A percentile compares a stretch with the other conserved stretches of the same genome.
phyloP scores from a whole-genome alignment of 2,329 filamentous ascomycete genomes.

The Paraconiothyrium brasiliense region DNA sequence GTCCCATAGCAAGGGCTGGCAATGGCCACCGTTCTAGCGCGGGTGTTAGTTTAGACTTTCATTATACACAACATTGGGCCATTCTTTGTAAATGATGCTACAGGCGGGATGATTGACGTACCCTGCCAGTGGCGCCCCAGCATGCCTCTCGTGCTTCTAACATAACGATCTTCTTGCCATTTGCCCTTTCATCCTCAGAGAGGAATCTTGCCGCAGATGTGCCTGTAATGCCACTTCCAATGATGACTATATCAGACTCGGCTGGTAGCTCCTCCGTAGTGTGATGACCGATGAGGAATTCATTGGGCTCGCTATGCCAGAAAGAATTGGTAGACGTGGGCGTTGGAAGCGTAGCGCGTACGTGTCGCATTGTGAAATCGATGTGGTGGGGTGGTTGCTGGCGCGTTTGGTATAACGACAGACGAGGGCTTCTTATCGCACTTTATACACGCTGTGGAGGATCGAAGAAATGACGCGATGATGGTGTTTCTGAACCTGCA shows the following conservation, averaged over 20 bases:
- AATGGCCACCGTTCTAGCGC: conserved; percentile 67
- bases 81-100: background rate
- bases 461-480: background rate
- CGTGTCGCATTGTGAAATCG: conserved; percentile 40
- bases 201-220: conserved; percentile 74
- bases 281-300: conserved; percentile 71
- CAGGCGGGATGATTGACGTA: conserved; percentile 51
- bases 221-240: conserved; percentile 82
- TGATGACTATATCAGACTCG: conserved; percentile 72
- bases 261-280: conserved; percentile 71
- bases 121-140: conserved; percentile 83
- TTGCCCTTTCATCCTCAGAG: conserved; percentile 53
- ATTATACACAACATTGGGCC: background rate
- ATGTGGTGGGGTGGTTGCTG: conserved; percentile 8
- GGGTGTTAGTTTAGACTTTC: background rate
- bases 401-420: background rate
- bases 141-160: conserved; percentile 82
- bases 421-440: background rate
- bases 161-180: conserved; percentile 69
- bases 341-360: conserved; percentile 63
- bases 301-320: conserved; percentile 76
- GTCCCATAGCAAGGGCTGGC: conserved; percentile 75
- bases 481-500: background rate
- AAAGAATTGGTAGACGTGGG: conserved; percentile 71
- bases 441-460: conserved; percentile 5